Base-by-base conservation (phyloP, 2,329 filamentous ascomycete species). In the Exophiala sp. region DNA sequence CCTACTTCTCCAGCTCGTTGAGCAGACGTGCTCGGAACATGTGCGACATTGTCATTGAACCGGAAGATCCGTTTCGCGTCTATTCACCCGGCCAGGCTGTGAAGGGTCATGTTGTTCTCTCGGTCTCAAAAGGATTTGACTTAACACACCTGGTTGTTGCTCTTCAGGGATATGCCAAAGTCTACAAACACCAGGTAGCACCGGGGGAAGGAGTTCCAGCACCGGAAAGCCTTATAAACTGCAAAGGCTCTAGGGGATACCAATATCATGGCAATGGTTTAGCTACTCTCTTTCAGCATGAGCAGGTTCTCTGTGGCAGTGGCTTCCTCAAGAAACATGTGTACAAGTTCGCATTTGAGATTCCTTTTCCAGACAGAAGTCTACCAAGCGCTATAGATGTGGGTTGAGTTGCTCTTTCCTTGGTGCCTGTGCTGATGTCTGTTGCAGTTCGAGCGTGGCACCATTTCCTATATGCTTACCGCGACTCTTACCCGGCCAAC, bases 381-480 rank as follows among this genome's bases (percentile, higher is more conserved):
- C 65, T 83, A 50, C 81, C 81, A n/a, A 95, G 88, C 68, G 96
- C 91, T 66, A 91, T 98, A 64, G 90, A 95, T 70, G 91, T 96
- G 78, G 64, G 86, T 74, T 41, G 35, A 37, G 53, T 59, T 35
- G 23, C 23, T 41, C 50, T 42, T 47, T 34, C 41, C 27, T 14
- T 32, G 11, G 23, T 44, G n/a, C 22, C 23, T 41, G 46, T 65
- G 50, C 66, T 53, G 47, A 38, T 21, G 37, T 19, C n/a, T 44
- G 21, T 50, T 23, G 18, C 67, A 97, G 89, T 98, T 98, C 67
- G 93, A 97, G 70, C 83, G 91, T 64, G 93, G 93, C 29, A 90
- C 88, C 1, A 88, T 98, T 61, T 85, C 86, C 16, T 98, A 97
- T 70, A 82, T 91, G 72, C 79, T 97, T 61, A 91, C 88, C 4